Evolutionary conservation across 2,329 filamentous ascomycete genomes (phyloP), one percentile per base, ranked within the genome.

Genomic region (Ceratocystis cacaofunesta): DNA sequence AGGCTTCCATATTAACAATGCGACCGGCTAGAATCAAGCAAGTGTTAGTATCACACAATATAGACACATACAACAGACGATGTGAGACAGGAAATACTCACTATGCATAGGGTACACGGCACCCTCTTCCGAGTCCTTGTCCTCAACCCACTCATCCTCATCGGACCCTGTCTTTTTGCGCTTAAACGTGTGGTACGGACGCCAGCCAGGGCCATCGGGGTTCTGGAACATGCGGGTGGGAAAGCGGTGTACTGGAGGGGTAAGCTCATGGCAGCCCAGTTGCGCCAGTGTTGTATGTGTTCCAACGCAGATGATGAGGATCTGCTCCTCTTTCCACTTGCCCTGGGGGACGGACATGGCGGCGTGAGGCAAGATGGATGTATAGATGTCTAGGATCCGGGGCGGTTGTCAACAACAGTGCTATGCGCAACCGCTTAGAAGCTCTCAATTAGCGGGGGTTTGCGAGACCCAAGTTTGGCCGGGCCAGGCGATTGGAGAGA

Each of bases 141-240:
- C 91, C 77, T 97, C 94, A 69, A 96, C 88, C 76, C 87, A 95
- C 70, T 90, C 82, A 67, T 79, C 77, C 66, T 82, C 80, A 36
- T 87, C 83, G 32, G 85, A 83, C 10, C 71, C 73, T 36, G 76
- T 73, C 77, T 80, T 85, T 73, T 78, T 82, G 70, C 80, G 80
- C 76, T 80, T 86, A 64, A 85, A 88, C 30, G 94, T 88, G 72
- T 89, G 87, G 71, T 90, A 88, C 1, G 92, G 91, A 72, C 79
- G 75, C 78, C 80, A 85, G 41, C 92, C 88, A 72, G 85, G 91
- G 72, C 88, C 85, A 67, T 90, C 89, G 64, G 83, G 81, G 72
- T 95, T 91, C 70, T 86, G 85, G 64, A 97, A 99, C 91, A 99
- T 96, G 78, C 94, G 88, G 75, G 92, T 96, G 41, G 89, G 85